phyloP scores from a whole-genome alignment of 2,329 filamentous ascomycete genomes.

The Penicillium sp. region DNA sequence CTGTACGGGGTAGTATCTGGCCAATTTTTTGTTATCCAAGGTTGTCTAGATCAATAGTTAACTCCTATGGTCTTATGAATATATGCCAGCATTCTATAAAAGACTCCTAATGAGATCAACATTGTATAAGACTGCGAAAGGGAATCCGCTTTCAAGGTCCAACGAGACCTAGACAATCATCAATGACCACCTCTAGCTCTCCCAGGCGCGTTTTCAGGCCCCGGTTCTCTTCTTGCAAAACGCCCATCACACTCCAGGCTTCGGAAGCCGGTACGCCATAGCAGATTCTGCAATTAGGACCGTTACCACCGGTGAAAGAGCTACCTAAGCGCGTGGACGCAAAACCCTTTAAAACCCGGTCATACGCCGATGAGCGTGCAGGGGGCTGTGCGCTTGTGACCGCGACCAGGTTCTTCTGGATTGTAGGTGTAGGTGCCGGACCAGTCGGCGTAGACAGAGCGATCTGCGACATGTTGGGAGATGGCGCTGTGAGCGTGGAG shows the following conservation, averaged over 20 bases:
- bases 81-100: slow-evolving; percentile 10
- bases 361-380: slow-evolving; percentile 38
- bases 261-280: slow-evolving; percentile 43
- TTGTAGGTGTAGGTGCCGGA: slow-evolving; percentile 34
- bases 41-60: neutral
- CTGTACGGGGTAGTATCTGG: slow-evolving; percentile 1
- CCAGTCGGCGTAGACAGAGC: slow-evolving; percentile 30
- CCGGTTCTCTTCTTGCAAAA: slow-evolving; percentile 56
- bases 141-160: slow-evolving; percentile 27
- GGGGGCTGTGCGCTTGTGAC: slow-evolving; percentile 22
- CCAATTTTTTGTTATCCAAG: neutral
- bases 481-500: slow-evolving; percentile 39
- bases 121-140: slow-evolving; percentile 1
- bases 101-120: slow-evolving; percentile 13
- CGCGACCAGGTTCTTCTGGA: slow-evolving; percentile 31
- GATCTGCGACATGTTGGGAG: slow-evolving; percentile 38
- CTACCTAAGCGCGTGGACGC: slow-evolving; percentile 35
- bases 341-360: slow-evolving; percentile 47
- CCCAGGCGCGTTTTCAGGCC: slow-evolving; percentile 53
- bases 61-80: neutral
- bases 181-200: slow-evolving; percentile 55
- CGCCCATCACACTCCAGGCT: slow-evolving; percentile 55
- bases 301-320: slow-evolving; percentile 29
- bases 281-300: slow-evolving; percentile 42
- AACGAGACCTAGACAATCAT: slow-evolving; percentile 57